Evolutionary conservation across 1,139 yeast species (phyloP).

Genomic region (Geotrichum bryndzae): DNA sequence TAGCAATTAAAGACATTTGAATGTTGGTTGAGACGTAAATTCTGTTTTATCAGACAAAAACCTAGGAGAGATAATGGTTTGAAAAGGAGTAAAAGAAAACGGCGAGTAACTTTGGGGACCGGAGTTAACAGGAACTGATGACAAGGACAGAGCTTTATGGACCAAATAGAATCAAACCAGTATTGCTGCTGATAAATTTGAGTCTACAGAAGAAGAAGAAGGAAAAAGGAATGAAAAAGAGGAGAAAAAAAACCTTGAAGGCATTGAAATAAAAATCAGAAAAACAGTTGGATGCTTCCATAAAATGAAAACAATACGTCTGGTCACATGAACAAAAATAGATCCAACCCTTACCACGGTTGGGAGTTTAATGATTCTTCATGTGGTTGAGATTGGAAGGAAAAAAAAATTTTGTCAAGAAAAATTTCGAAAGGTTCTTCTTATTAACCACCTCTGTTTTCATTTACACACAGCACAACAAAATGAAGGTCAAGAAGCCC

Average conservation of each 20-base stretch:
- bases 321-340: background rate
- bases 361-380: conserved; percentile 3
- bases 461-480: background rate
- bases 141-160: background rate
- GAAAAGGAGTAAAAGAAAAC: background rate
- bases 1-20: background rate
- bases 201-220: background rate
- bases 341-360: conserved; percentile 3
- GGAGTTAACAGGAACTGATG: background rate
- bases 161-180: background rate
- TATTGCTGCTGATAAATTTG: background rate
- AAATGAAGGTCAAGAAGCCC: conserved; percentile 29
- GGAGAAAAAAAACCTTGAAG: background rate
- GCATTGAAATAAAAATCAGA: background rate
- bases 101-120: background rate
- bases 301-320: background rate
- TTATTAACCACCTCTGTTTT: background rate
- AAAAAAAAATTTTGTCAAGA: background rate
- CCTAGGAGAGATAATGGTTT: background rate
- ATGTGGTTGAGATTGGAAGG: background rate
- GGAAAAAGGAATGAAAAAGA: no score
- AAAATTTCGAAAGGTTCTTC: background rate
- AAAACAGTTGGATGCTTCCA: background rate
- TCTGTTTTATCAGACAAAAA: background rate
- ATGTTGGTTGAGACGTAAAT: background rate